Percentiles rank a stretch among this genome's conserved stretches.
Conservation (phyloP, 2,329 filamentous ascomycete species). For the Fonsecaea erecta region DNA sequence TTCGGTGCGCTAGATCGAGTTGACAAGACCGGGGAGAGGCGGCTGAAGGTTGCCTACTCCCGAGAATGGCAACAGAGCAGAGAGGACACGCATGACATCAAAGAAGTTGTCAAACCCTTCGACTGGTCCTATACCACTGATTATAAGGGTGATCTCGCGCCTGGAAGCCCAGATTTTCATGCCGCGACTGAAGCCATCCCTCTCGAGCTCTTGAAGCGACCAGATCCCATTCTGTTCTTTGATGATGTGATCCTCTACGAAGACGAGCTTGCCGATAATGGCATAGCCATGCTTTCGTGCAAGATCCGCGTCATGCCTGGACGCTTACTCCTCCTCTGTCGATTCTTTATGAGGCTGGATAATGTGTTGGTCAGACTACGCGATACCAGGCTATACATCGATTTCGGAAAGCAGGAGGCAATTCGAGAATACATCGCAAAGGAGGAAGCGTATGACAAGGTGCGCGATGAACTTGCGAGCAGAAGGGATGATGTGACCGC, state of each 20-base stretch:
- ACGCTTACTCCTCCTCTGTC: conserved; percentile 78
- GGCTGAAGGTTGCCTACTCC: conserved; percentile 94
- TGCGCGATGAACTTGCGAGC: conserved; percentile 69
- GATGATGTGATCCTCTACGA: conserved; percentile 96
- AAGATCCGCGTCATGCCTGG: conserved; percentile 93
- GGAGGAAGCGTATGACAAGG: conserved; percentile 77
- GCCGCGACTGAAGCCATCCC: conserved; percentile 67
- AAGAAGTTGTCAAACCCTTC: conserved; percentile 91
- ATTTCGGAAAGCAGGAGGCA: conserved; percentile 78
- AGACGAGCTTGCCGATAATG: conserved; percentile 97
- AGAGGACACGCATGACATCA: conserved; percentile 81
- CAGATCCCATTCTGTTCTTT: conserved; percentile 94
- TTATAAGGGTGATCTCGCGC: conserved; percentile 72
- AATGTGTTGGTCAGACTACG: conserved; percentile 84
- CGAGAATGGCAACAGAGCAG: conserved; percentile 79
- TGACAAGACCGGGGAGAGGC: conserved; percentile 87
- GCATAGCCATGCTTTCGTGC: conserved; percentile 84
- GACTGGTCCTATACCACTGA: conserved; percentile 97
- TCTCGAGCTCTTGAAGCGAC: conserved; percentile 80
- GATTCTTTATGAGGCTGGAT: conserved; percentile 92
- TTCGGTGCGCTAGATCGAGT: conserved; percentile 86
- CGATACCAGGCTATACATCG: conserved; percentile 89
- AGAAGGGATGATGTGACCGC: conserved; percentile 75
- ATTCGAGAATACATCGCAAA: conserved; percentile 89
- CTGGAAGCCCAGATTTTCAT: conserved; percentile 44